Base-by-base conservation (phyloP, 116 monocot genomes). In the Papilionanthe hybrid region DNA sequence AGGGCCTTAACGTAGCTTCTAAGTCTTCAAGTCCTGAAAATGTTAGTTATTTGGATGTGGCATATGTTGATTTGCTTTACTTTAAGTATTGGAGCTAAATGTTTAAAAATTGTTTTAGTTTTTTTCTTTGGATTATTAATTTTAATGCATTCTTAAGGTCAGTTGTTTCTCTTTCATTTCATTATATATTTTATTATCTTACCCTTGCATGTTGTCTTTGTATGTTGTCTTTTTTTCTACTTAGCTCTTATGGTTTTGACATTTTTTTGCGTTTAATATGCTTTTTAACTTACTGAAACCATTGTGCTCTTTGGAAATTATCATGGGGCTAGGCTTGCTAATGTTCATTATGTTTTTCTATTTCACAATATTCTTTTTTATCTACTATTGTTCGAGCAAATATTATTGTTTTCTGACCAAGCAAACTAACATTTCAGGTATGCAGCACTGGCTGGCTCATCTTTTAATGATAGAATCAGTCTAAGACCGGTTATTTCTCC, bases 401-500 rank as follows among this genome's bases (percentile, higher is more conserved):
- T 48, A 8, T 25, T 75, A 15, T 75, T 75, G 47, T 44, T 18
- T 1, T 27, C 19, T 75, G 75, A 75, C 75, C n/a, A 48, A 48
- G 28, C 19, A 23, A 27, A 28, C 43, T 75, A 17, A 75, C 75
- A 75, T 92, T 89, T 82, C 84, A 99, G 99, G 77, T 99, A 99
- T 82, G 81, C 99, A 41, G 99, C 95, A 81, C 81, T 99, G 66
- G 85, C 91, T 44, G 99, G 91, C n/a, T 84, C 95, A 55, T 88
- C 95, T 81, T 63, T 60, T 49, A 81, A 80, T 81, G 87, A 93
- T 81, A 93, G 72, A 85, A 85, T 86, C 85, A 88, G 83, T 84
- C 84, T 93, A 78, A 90, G 85, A 53, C 95, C 95, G n/a, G 99
- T 99, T 89, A 90, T 5, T 87, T 75, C 58, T 80, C 25, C 43